Evolutionary conservation across 2,329 filamentous ascomycete species (phyloP).

Genomic region (Colletotrichum orbiculare): DNA sequence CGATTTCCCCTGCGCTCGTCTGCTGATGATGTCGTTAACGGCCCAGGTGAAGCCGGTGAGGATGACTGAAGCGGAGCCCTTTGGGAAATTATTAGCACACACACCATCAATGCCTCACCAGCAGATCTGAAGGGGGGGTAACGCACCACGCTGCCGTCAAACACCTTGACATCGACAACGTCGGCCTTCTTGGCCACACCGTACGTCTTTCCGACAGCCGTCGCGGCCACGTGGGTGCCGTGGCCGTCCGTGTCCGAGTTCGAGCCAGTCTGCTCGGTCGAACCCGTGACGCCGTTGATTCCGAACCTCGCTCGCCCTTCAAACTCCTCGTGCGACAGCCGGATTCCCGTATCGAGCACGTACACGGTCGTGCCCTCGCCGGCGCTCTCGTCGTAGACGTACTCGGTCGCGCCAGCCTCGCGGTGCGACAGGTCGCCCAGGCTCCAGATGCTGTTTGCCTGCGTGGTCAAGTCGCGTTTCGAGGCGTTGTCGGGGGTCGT

Average conservation of each 20-base stretch:
- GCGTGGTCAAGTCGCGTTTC: slow-evolving; percentile 34
- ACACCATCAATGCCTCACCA: not conserved
- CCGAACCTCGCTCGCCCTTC: slow-evolving; percentile 44
- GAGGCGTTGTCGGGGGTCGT: not conserved
- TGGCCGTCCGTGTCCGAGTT: slow-evolving; percentile 42
- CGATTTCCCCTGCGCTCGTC: slow-evolving; percentile 39
- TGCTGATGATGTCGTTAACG: slow-evolving; percentile 39
- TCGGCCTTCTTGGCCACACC: slow-evolving; percentile 45
- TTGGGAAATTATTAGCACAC: not conserved
- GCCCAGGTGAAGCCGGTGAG: slow-evolving; percentile 43
- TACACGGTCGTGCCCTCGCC: slow-evolving; percentile 48
- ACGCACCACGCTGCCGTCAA: slow-evolving; percentile 43
- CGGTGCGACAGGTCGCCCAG: slow-evolving; percentile 53
- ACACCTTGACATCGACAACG: slow-evolving; percentile 45
- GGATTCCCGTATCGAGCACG: slow-evolving; percentile 57
- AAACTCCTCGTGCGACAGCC: slow-evolving; percentile 47
- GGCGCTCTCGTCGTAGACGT: slow-evolving; percentile 41
- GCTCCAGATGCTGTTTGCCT: slow-evolving; percentile 44
- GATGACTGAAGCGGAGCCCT: slow-evolving; percentile 34
- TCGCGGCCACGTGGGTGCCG: slow-evolving; percentile 47
- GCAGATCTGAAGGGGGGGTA: slow-evolving; percentile 35
- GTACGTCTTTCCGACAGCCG: slow-evolving; percentile 43
- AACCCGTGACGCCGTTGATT: slow-evolving; percentile 40
- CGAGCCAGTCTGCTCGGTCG: slow-evolving; percentile 37
- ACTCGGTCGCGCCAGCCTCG: slow-evolving; percentile 44